Evolutionary conservation across 495 filamentous ascomycete species (phyloP).

Genomic region (Trichoderma erinaceum): DNA sequence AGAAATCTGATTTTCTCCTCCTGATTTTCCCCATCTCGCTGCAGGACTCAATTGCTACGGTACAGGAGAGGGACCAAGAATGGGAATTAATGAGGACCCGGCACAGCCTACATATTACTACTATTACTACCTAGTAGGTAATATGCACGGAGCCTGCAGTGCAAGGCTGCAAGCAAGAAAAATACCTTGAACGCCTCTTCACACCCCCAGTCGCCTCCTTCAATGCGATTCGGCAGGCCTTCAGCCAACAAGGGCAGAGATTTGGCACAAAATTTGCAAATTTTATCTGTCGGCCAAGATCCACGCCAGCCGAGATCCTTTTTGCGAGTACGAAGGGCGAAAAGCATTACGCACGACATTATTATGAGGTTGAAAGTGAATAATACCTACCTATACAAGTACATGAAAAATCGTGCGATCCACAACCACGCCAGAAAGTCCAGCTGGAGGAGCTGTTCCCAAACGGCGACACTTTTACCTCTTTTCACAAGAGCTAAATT

Average conservation of each 20-base stretch:
- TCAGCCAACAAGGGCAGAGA: slow-evolving; percentile 1
- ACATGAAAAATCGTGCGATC: no score
- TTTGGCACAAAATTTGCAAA: slow-evolving; percentile 9
- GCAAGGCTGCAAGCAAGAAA: slow-evolving; percentile 14
- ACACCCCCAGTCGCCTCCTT: slow-evolving; percentile 2
- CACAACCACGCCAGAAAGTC: no score
- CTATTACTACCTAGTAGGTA: neutral
- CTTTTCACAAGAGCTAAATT: neutral
- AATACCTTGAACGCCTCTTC: slow-evolving; percentile 6
- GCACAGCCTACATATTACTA: neutral
- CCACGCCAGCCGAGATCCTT: neutral
- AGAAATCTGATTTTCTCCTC: neutral
- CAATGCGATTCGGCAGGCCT: slow-evolving; percentile 2
- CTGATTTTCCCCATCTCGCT: neutral
- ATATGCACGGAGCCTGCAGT: slow-evolving; percentile 11
- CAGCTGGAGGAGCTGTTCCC: no score
- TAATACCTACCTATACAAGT: no score
- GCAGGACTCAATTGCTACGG: neutral
- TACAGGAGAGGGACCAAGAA: neutral
- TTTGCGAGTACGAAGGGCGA: slow-evolving; percentile 7
- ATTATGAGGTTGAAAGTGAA: no score
- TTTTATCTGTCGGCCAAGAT: slow-evolving; percentile 5
- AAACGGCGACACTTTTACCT: no score
- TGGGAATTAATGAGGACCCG: neutral
- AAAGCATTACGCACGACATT: neutral